Conservation (phyloP, 2,329 filamentous ascomycete species). For the Talaromyces rugulosus region DNA sequence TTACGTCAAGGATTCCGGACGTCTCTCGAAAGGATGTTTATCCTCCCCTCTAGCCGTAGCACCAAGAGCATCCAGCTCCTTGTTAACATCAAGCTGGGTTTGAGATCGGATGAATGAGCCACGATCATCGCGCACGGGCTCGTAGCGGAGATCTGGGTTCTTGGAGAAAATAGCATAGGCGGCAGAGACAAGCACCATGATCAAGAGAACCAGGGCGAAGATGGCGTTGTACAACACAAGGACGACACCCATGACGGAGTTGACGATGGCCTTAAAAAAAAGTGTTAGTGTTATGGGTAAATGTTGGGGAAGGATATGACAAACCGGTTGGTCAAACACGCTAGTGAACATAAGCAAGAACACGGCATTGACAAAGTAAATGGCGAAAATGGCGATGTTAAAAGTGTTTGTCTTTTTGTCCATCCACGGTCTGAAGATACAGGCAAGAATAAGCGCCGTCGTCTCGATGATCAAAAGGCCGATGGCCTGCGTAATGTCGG, state of each 20-base stretch:
- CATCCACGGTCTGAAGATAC: slow-evolving; percentile 90
- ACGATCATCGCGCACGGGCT: slow-evolving; percentile 92
- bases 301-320: slow-evolving; percentile 19
- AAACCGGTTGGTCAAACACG: slow-evolving; percentile 75
- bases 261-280: slow-evolving; percentile 59
- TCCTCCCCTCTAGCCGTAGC: slow-evolving; percentile 72
- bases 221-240: slow-evolving; percentile 85
- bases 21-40: slow-evolving; percentile 37
- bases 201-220: slow-evolving; percentile 74
- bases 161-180: slow-evolving; percentile 79
- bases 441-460: slow-evolving; percentile 68
- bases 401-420: slow-evolving; percentile 97
- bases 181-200: slow-evolving; percentile 76
- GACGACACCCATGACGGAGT: slow-evolving; percentile 81
- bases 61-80: slow-evolving; percentile 82
- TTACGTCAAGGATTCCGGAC: background rate
- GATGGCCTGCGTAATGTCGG: slow-evolving; percentile 70
- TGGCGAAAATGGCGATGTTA: slow-evolving; percentile 84
- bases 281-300: background rate
- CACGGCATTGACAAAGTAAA: slow-evolving; percentile 88
- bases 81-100: slow-evolving; percentile 67
- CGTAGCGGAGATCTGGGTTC: slow-evolving; percentile 91
- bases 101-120: slow-evolving; percentile 97
- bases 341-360: slow-evolving; percentile 86
- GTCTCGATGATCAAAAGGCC: slow-evolving; percentile 83